A percentile compares a stretch with the other conserved stretches of the same genome.
Conservation (phyloP, 75 land plant species). For the Isoetes taiwanensis region DNA sequence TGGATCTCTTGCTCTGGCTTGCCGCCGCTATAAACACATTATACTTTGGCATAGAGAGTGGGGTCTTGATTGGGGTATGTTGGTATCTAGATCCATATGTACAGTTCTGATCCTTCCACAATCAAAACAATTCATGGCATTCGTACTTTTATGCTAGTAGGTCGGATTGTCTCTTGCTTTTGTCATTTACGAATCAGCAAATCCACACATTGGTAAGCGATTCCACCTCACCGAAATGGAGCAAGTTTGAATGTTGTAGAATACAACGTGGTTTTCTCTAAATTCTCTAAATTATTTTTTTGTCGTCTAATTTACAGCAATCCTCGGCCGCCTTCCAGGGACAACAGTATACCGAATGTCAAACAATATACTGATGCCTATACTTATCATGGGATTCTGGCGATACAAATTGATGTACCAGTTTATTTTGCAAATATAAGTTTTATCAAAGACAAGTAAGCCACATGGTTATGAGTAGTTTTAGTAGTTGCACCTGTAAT, state of each 20-base stretch:
- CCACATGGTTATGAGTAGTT: not conserved
- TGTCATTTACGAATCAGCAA: conserved; percentile 96
- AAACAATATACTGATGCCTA: conserved; percentile 91
- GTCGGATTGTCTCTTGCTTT: conserved; percentile 89
- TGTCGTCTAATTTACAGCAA: conserved; percentile 40
- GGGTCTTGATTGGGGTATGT: conserved; percentile 91
- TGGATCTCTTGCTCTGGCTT: conserved; percentile 79
- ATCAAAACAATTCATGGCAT: not conserved
- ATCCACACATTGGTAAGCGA: conserved; percentile 87
- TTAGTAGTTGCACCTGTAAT: not conserved
- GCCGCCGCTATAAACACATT: conserved; percentile 52
- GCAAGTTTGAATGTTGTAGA: not conserved
- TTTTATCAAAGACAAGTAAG: conserved; percentile 86
- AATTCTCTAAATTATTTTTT: not conserved
- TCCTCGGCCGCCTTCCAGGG: conserved; percentile 91
- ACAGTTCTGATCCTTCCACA: not conserved
- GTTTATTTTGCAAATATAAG: conserved; percentile 95
- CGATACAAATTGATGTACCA: conserved; percentile 89
- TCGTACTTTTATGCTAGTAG: conserved; percentile 29
- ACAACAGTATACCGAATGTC: conserved; percentile 82
- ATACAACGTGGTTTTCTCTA: not conserved
- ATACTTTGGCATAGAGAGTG: conserved; percentile 86
- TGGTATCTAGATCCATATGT: not conserved
- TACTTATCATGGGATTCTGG: conserved; percentile 85
- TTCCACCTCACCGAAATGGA: not conserved